Evolutionary conservation across 306 rosid genomes (phyloP).

Genomic region (Cyamopsis tetragonoloba): DNA sequence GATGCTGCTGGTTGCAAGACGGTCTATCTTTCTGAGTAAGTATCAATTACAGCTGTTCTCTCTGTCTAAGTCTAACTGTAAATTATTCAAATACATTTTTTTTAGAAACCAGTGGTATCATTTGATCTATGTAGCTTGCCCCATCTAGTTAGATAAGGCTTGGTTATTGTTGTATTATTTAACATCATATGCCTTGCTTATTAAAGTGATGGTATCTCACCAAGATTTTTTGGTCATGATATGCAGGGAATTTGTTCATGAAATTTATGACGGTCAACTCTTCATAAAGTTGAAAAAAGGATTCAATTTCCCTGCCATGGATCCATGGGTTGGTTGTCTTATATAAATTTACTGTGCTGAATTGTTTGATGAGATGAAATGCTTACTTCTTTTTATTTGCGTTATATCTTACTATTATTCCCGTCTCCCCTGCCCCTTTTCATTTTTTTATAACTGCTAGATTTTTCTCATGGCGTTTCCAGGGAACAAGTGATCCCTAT

Average conservation of each 20-base stretch:
- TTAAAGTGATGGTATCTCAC: slow-evolving; percentile 14
- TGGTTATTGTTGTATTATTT: background rate
- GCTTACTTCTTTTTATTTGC: slow-evolving; percentile 11
- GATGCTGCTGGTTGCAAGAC: slow-evolving; percentile 83
- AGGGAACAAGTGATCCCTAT: slow-evolving; percentile 99
- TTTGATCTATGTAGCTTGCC: background rate
- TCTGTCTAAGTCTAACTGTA: background rate
- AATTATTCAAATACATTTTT: slow-evolving; percentile 3
- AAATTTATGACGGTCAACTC: slow-evolving; percentile 81
- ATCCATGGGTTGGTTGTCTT: slow-evolving; percentile 72
- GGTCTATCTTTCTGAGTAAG: slow-evolving; percentile 81
- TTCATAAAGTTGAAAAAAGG: slow-evolving; percentile 81
- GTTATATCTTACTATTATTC: background rate
- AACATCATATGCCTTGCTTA: background rate
- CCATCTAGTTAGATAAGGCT: background rate
- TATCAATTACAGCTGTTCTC: slow-evolving; percentile 1
- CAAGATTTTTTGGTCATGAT: background rate
- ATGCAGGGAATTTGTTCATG: slow-evolving; percentile 75
- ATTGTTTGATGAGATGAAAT: slow-evolving; percentile 3
- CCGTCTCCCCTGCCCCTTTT: background rate
- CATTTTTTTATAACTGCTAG: background rate
- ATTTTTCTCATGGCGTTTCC: slow-evolving; percentile 26
- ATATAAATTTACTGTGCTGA: background rate
- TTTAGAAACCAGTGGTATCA: background rate
- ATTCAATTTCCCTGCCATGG: slow-evolving; percentile 78